Base-by-base conservation (phyloP, 371 early-diverging fungal species). In the Blyttiomyces sp. region DNA sequence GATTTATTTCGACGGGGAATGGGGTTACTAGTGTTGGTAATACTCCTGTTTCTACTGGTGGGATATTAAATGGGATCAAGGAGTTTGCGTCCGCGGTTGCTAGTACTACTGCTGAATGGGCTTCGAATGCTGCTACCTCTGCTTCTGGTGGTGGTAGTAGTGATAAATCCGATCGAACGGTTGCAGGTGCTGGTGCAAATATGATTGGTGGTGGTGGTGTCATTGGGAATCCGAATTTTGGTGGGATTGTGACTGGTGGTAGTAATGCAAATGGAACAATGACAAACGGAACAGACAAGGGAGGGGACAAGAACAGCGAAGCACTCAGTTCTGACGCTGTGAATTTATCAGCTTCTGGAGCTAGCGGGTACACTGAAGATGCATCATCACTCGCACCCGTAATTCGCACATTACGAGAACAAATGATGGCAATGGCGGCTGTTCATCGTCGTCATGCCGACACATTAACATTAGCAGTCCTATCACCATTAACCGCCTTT, bases 361-460 rank as follows among this genome's bases (percentile, higher is more conserved):
- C 58, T 27, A 49, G 50, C n/a, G 54, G 59, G 19, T 35, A 48
- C 31, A 65, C 49, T 5, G 55, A 54, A 36, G 65, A 70, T 48
- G n/a, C 49, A 7, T 49, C 66, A 23, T 60, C 61, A 24, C 31
- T 70, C 5, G 23, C 16, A 11, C 59, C 65, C 31, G 56, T 59
- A 24, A 43, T 64, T 2, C 54, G 53, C 11, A 62, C 48, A 4
- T 34, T 65, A 17, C 55, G 58, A 7, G 57, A 53, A 24, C 66
- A 66, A 27, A 60, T 64, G 57, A 48, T 54, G 17, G 55, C 67
- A 11, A 60, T 58, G 61, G 63, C 71, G 21, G 60, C 64, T 48
- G 36, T 43, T n/a, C 71, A 71, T 49, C 60, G 67, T 5, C 54
- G 55, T 9, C 71, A 71, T 54, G 66, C 67, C 48, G 67, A 71